Base-by-base conservation (phyloP, 805 yeast genomes). In the Schizosaccharomyces lindneri region DNA sequence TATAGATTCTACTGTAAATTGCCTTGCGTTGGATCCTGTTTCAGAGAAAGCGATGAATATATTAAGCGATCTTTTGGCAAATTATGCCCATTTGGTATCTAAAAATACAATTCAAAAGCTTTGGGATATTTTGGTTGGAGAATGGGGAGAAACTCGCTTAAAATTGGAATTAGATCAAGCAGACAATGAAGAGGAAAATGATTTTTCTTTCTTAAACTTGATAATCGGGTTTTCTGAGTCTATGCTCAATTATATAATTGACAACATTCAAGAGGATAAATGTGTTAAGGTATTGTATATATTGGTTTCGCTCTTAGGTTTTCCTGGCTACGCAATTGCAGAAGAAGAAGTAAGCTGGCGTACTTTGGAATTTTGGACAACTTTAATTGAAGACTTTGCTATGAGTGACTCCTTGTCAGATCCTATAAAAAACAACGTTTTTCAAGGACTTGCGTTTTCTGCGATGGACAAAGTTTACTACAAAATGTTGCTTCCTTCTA, bases 341-440 rank as follows among this genome's bases (percentile, higher is more conserved):
- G 57, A 51, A 51, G 57, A 51, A 29, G 36, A 51, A 24, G 57
- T 51, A 9, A 51, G 57, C 57, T 51, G 57, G 57, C 57, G 57
- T 21, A 51, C 57, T 3, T 17, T 51, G 13, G 57, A 51, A 17
- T 51, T 51, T 17, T 51, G 57, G 57, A 51, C 57, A 29, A 29
- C 57, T 19, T 51, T 51, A 3, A 51, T 51, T 51, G 57, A 51
- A 29, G 57, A 51, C n/a, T 51, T 51, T 51, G n/a, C 57, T 11
- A 51, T 51, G 36, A 51, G 57, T 17, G 36, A 51, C n/a, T 21
- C 57, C 21, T 6, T 29, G 6, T 17, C 31, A 6, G 57, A 51
- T 21, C 57, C 57, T 24, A 5, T 29, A 24, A 51, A 3, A 6
- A 29, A 24, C 7, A 29, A 51, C 1, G 19, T 6, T 19, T 51